A percentile compares a stretch with the other conserved stretches of the same genome.
These are phyloP conservation scores for Paraphaeosphaeria minitans DNA, from an alignment of 2,329 filamentous ascomycete genomes.

Conservation along the genomic window DNA sequence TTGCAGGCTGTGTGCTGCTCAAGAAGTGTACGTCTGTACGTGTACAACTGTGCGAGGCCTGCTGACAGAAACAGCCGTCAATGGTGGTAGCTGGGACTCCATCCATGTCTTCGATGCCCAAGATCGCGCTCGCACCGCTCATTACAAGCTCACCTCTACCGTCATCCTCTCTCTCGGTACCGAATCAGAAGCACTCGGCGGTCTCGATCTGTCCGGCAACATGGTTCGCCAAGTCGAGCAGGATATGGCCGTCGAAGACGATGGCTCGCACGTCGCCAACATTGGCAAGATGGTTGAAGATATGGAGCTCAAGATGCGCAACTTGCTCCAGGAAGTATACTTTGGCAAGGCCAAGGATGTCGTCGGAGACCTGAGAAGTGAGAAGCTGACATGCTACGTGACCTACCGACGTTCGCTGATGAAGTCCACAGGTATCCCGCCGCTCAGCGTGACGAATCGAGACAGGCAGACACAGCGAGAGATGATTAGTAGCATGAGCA, in stretches of 20 bases:
- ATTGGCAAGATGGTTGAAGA: slow-evolving; percentile 92
- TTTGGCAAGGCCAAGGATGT: slow-evolving; percentile 99
- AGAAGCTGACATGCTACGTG: slow-evolving; percentile 28
- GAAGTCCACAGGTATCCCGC: slow-evolving; percentile 63
- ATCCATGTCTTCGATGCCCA: slow-evolving; percentile 98
- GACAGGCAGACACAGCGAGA: slow-evolving; percentile 87
- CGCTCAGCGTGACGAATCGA: slow-evolving; percentile 80
- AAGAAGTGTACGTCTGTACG: slow-evolving; percentile 77
- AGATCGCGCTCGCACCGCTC: slow-evolving; percentile 86
- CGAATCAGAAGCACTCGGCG: slow-evolving; percentile 70
- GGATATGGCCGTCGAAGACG: slow-evolving; percentile 85
- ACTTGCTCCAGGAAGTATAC: slow-evolving; percentile 97
- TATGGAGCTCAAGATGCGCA: slow-evolving; percentile 99
- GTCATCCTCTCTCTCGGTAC: slow-evolving; percentile 89
- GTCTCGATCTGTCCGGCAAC: slow-evolving; percentile 92
- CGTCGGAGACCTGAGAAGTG: slow-evolving; percentile 89
- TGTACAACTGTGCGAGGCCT: not conserved
- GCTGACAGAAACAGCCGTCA: slow-evolving; percentile 61
- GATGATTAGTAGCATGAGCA: slow-evolving; percentile 69
- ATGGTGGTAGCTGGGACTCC: slow-evolving; percentile 89
- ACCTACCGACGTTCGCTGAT: slow-evolving; percentile 23
- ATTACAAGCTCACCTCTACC: slow-evolving; percentile 97
- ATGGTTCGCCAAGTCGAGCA: slow-evolving; percentile 97
- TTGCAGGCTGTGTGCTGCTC: slow-evolving; percentile 90
- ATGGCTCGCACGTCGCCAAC: slow-evolving; percentile 93